Evolutionary conservation across 495 filamentous ascomycete genomes (phyloP).

Genomic region (Astrocystis sublimbata): DNA sequence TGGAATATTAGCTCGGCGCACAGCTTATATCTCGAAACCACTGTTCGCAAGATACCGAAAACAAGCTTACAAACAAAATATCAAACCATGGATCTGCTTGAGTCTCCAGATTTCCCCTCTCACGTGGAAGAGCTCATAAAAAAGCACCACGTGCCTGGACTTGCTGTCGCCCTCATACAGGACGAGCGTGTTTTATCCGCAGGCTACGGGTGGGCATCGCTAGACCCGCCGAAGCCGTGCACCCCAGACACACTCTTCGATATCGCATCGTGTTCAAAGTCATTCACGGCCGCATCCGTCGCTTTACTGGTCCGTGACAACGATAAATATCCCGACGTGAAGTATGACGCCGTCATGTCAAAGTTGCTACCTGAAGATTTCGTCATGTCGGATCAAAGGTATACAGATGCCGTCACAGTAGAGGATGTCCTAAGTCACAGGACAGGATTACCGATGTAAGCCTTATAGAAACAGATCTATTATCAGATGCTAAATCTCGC

Average conservation of each 20-base stretch:
- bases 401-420: constrained; percentile 48
- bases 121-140: constrained; percentile 39
- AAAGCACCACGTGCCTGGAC: constrained; percentile 49
- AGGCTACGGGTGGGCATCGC: constrained; percentile 23
- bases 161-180: constrained; percentile 48
- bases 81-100: neutral
- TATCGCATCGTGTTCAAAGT: constrained; percentile 54
- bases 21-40: too few relatives aligned
- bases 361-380: constrained; percentile 56
- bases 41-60: too few relatives aligned
- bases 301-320: constrained; percentile 50
- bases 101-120: constrained; percentile 9
- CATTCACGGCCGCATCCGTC: constrained; percentile 52
- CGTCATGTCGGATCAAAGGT: constrained; percentile 44
- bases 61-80: neutral
- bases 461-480: neutral
- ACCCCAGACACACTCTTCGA: constrained; percentile 42
- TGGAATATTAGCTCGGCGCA: too few relatives aligned
- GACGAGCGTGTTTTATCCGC: constrained; percentile 32
- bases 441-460: constrained; percentile 45
- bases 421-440: constrained; percentile 52
- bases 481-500: too few relatives aligned
- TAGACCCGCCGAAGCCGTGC: constrained; percentile 32
- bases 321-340: constrained; percentile 35
- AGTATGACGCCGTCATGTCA: constrained; percentile 49